phyloP scores from a whole-genome alignment of 176 grass and related monocot species.

The Zoysia pacifica region DNA sequence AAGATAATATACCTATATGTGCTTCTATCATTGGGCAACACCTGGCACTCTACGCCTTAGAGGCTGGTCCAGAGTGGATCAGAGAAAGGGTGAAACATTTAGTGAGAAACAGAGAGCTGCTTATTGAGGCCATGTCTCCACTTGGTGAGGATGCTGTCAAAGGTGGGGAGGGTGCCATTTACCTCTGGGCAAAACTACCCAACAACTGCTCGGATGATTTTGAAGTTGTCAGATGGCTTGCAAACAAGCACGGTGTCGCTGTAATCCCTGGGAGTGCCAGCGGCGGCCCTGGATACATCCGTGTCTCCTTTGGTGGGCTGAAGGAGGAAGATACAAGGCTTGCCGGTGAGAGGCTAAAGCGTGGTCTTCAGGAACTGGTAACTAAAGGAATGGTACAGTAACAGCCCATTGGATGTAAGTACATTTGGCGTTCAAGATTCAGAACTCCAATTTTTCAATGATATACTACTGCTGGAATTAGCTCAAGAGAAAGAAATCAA shows the following conservation, averaged over 20 bases:
- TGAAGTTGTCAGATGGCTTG: constrained; percentile 88
- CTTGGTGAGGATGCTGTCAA: constrained; percentile 69
- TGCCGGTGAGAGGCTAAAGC: constrained; percentile 60
- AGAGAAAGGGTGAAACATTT: constrained; percentile 64
- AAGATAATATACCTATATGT: constrained; percentile 98
- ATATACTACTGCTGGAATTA: constrained; percentile 33
- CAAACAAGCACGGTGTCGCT: constrained; percentile 63
- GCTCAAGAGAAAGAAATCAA: constrained; percentile 12
- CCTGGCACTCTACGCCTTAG: constrained; percentile 75
- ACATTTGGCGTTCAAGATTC: constrained; percentile 13
- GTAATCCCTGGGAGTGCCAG: constrained; percentile 83
- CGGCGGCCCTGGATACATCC: constrained; percentile 63
- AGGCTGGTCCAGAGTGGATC: constrained; percentile 82
- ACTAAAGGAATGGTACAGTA: constrained; percentile 75
- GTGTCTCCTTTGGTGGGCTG: constrained; percentile 85
- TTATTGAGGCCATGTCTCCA: constrained; percentile 68
- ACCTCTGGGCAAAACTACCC: constrained; percentile 93
- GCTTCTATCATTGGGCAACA: constrained; percentile 85
- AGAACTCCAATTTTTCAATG: constrained; percentile 26
- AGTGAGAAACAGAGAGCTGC: constrained; percentile 72
- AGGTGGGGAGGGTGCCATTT: constrained; percentile 91
- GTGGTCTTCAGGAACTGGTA: constrained; percentile 76
- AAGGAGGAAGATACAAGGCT: constrained; percentile 65
- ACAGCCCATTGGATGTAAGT: constrained; percentile 20
- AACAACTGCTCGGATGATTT: constrained; percentile 73